Evolutionary conservation across 768 basidiomycete species (phyloP), one percentile per base, ranked within the genome.

Genomic region (Suillus spraguei): DNA sequence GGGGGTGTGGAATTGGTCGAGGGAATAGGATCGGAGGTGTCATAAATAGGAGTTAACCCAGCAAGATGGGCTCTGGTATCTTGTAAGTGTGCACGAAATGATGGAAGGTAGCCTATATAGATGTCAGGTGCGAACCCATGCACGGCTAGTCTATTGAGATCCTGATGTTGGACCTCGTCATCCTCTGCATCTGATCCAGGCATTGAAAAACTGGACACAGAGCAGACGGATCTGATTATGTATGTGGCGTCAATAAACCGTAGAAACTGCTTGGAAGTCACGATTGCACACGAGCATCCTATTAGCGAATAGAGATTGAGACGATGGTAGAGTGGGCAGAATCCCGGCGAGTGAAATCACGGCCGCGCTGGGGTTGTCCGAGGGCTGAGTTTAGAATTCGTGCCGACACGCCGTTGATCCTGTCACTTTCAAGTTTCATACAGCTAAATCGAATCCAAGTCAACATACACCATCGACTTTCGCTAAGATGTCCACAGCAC

Each of bases 401-500:
- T 32, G 56, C 56, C 56, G 56, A 41, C 56, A 6, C 24, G 56
- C 56, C 39, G 54, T 56, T 22, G 24, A 39, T 58, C 16, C 55
- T 58, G 13, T 10, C 16, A 39, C 17, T 7, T 50, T 33, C 50
- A 46, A 49, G 16, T 55, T 24, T 7, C 36, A 36, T 55, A 55
- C 36, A 52, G 50, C 35, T 22, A 22, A 56, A 36, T 56, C 24
- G 24, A 60, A 24, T 7, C 24, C 24, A 35, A 35, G 10, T 54
- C 8, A 54, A 7, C 36, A 24, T 24, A 56, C 39, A n/a, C 56
- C 38, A 28, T 41, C 56, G 16, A 58, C 39, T 28, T 41, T 58
- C 32, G 13, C 55, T 1, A 62, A 39, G 44, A 93, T 94, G 92
- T 94, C 93, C 60, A 95, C 92, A 80, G 92, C 92, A 4, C 94